Evolutionary conservation across 2,329 filamentous ascomycete species (phyloP).

Genomic region (Gaeumannomyces sp.): DNA sequence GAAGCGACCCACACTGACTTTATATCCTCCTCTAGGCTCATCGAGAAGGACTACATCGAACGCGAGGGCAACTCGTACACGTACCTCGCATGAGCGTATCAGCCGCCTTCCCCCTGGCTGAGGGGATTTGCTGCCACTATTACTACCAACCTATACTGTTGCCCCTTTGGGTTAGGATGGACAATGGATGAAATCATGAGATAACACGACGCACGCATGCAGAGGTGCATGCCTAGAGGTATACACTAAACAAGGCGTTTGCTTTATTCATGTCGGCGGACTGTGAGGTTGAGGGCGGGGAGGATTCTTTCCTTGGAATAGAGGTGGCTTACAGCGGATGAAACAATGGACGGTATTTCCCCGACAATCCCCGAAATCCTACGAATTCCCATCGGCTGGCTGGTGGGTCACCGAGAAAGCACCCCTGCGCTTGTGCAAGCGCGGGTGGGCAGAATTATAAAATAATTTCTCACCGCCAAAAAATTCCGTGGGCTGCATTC

Average conservation of each 20-base stretch:
- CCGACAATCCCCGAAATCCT: too few species aligned
- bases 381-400: too few species aligned
- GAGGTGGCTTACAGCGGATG: too few species aligned
- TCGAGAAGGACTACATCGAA: slow-evolving; percentile 92
- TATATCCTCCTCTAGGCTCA: slow-evolving; percentile 50
- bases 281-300: too few species aligned
- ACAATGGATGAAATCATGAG: not conserved
- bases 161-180: not conserved
- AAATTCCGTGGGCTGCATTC: slow-evolving; percentile 4
- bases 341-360: too few species aligned
- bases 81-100: slow-evolving; percentile 55
- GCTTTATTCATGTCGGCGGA: too few species aligned
- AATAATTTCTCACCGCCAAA: not conserved
- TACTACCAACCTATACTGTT: not conserved
- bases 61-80: slow-evolving; percentile 64
- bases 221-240: too few species aligned
- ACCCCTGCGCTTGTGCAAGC: not conserved
- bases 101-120: not conserved
- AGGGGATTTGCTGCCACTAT: not conserved
- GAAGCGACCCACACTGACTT: not conserved
- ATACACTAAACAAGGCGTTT: too few species aligned
- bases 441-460: not conserved
- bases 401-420: too few species aligned
- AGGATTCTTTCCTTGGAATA: too few species aligned
- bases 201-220: not conserved